These are phyloP conservation scores for Dillenia suffruticosa DNA, from an alignment of 164 flowering plant genomes.

Conservation along the genomic window DNA sequence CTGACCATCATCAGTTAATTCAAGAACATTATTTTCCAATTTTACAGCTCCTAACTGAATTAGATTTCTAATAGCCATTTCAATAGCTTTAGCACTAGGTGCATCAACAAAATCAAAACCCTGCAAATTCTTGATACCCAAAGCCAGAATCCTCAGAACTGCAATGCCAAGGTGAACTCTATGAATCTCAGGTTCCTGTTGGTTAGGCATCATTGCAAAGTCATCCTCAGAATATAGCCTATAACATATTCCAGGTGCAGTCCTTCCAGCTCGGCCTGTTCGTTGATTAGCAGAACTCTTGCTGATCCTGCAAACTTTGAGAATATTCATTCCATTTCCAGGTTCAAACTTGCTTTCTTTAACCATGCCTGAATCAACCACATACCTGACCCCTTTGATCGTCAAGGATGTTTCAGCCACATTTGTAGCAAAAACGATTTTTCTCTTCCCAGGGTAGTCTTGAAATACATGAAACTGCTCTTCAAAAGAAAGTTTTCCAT, in stretches of 20 bases:
- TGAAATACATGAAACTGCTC: constrained; percentile 72
- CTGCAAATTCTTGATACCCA: constrained; percentile 58
- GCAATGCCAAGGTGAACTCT: constrained; percentile 96
- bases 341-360: constrained; percentile 89
- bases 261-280: constrained; percentile 98
- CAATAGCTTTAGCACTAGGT: constrained; percentile 70
- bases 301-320: constrained; percentile 67
- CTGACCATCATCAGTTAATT: constrained; percentile 62
- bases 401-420: constrained; percentile 97
- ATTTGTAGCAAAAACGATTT: constrained; percentile 90
- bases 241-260: constrained; percentile 84
- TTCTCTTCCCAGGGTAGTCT: constrained; percentile 57
- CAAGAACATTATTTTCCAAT: constrained; percentile 26
- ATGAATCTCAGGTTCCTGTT: constrained; percentile 87
- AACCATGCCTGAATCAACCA: constrained; percentile 84
- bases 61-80: constrained; percentile 80
- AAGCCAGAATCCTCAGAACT: constrained; percentile 72
- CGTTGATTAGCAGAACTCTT: constrained; percentile 94
- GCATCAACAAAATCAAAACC: constrained; percentile 91
- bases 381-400: constrained; percentile 90
- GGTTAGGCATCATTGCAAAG: constrained; percentile 52
- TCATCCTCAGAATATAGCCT: constrained; percentile 69
- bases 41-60: constrained; percentile 74
- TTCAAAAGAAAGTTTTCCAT: constrained; percentile 83
- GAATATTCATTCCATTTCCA: constrained; percentile 79